These are phyloP conservation scores for Euptelea pleiosperma DNA, from an alignment of 164 flowering plant genomes.

Conservation along the genomic window DNA sequence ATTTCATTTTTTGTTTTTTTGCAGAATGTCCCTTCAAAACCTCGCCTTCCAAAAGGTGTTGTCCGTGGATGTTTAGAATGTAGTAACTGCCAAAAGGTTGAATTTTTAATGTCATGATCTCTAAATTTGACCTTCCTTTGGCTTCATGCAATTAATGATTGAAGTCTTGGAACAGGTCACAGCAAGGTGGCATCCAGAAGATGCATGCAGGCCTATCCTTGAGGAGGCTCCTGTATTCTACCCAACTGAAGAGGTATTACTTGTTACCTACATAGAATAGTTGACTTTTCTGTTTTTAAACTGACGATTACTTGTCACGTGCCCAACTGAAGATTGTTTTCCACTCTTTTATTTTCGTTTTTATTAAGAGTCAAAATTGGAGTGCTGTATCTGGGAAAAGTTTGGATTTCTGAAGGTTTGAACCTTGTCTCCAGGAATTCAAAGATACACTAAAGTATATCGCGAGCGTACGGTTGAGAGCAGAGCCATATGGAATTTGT, in stretches of 20 bases:
- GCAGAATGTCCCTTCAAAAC: constrained; percentile 38
- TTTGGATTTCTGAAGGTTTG: constrained; percentile 12
- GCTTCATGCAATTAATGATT: constrained; percentile 11
- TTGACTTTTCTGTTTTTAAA: not conserved
- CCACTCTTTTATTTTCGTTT: too few species aligned
- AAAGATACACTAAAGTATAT: constrained; percentile 76
- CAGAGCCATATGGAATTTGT: constrained; percentile 86
- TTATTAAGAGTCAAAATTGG: not conserved
- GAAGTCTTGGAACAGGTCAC: constrained; percentile 52
- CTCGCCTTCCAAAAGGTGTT: constrained; percentile 76
- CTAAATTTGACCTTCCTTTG: not conserved
- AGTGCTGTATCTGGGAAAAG: constrained; percentile 2
- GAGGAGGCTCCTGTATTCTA: constrained; percentile 91
- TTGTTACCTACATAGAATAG: not conserved
- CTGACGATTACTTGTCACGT: too few species aligned
- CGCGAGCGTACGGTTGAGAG: constrained; percentile 61
- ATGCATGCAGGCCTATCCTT: constrained; percentile 62
- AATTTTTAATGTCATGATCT: not conserved
- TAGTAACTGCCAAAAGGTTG: constrained; percentile 85
- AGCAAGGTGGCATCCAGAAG: constrained; percentile 85
- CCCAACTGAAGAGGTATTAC: constrained; percentile 85
- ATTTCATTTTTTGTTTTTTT: constrained; percentile 1
- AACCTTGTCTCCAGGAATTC: constrained; percentile 63
- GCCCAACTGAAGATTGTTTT: too few species aligned
- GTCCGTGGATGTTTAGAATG: constrained; percentile 81